These are phyloP conservation scores for Solanum tarijense DNA, from an alignment of 257 asterid species.

Conservation along the genomic window DNA sequence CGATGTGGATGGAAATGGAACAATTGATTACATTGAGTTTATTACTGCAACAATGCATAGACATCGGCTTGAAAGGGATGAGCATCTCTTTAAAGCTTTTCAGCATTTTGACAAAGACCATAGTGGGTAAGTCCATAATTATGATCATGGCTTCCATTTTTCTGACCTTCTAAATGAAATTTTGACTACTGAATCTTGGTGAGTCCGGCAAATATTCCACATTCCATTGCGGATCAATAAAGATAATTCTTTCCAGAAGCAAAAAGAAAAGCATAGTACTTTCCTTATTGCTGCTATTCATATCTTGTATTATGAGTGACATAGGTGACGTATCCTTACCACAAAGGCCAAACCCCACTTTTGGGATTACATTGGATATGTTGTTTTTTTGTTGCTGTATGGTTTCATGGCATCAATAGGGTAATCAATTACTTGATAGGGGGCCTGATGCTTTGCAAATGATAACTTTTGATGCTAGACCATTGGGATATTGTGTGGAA, in stretches of 20 bases:
- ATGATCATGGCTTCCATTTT: neutral
- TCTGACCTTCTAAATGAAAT: neutral
- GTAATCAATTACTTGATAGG: neutral
- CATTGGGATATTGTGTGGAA: neutral
- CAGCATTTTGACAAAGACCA: constrained; percentile 75
- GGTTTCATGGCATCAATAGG: neutral
- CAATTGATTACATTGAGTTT: constrained; percentile 85
- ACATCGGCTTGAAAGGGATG: constrained; percentile 84
- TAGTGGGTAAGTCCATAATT: constrained; percentile 63
- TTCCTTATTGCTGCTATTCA: neutral
- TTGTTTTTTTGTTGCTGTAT: neutral
- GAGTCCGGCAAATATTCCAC: neutral
- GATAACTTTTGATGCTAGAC: neutral
- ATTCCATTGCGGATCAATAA: neutral
- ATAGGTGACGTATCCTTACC: neutral
- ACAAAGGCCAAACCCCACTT: neutral
- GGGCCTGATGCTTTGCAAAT: neutral
- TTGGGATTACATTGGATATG: neutral
- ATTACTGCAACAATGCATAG: constrained; percentile 96
- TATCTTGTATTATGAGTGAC: neutral
- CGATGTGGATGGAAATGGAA: constrained; percentile 92
- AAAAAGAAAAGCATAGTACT: neutral
- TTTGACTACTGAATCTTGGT: neutral
- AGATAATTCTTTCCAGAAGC: neutral
- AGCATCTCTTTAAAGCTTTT: constrained; percentile 70